These are phyloP conservation scores for Mortierella claussenii DNA, from an alignment of 192 early-diverging fungal genomes.

Conservation along the genomic window DNA sequence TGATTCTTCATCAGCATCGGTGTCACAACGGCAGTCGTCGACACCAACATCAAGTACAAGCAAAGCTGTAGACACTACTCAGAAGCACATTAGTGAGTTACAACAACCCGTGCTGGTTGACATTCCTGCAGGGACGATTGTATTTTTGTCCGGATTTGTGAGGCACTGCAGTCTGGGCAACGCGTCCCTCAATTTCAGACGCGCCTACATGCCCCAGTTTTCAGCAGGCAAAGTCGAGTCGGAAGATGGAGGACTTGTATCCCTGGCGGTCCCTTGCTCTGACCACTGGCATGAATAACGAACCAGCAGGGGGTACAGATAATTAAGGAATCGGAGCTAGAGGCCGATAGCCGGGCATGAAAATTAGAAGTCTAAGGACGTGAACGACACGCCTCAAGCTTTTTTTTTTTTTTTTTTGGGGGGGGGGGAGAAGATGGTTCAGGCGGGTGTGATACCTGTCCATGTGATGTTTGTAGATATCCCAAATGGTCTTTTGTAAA, in stretches of 20 bases:
- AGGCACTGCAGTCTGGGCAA: constrained; percentile 50
- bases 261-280: constrained; percentile 29
- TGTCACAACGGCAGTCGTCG: background rate
- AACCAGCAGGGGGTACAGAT: too few species aligned
- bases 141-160: constrained; percentile 44
- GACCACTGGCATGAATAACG: constrained; percentile 5
- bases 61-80: background rate
- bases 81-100: background rate
- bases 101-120: constrained; percentile 26
- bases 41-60: background rate
- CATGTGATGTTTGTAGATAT: too few species aligned
- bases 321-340: too few species aligned
- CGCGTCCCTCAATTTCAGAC: constrained; percentile 22
- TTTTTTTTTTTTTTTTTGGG: too few species aligned
- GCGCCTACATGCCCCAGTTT: constrained; percentile 49
- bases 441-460: too few species aligned
- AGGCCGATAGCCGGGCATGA: too few species aligned
- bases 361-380: too few species aligned
- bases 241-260: constrained; percentile 13
- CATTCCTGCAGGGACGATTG: constrained; percentile 33
- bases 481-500: too few species aligned
- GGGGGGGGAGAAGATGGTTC: too few species aligned
- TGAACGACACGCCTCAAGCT: too few species aligned
- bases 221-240: constrained; percentile 33
- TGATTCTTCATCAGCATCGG: background rate